phyloP scores from a whole-genome alignment of 805 yeast genomes.

The Sugiyamaella mastotermitis region DNA sequence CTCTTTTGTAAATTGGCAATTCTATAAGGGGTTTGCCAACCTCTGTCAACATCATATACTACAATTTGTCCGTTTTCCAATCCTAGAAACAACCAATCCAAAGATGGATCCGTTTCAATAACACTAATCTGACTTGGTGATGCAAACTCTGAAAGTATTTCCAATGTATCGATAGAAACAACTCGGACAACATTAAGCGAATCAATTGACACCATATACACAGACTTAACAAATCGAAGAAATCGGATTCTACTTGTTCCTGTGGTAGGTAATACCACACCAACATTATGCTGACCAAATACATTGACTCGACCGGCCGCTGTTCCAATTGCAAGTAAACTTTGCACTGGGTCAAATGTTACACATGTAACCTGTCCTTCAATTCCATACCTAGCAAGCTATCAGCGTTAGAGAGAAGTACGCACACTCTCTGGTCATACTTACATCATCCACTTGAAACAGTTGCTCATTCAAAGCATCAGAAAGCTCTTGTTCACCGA shows the following conservation, averaged over 20 bases:
- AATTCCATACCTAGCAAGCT: constrained; percentile 46
- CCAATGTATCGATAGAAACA: constrained; percentile 60
- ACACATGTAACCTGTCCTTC: constrained; percentile 58
- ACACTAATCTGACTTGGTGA: constrained; percentile 65
- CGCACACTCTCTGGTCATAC: constrained; percentile 10
- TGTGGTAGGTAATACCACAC: constrained; percentile 46
- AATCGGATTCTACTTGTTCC: constrained; percentile 36
- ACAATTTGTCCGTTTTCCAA: constrained; percentile 65
- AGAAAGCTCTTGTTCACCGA: constrained; percentile 28
- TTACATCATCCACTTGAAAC: constrained; percentile 27
- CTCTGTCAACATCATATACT: constrained; percentile 78
- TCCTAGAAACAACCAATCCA: constrained; percentile 85
- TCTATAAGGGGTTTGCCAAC: constrained; percentile 55
- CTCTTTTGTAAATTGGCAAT: constrained; percentile 66
- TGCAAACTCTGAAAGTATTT: constrained; percentile 51
- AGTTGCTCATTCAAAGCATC: constrained; percentile 25
- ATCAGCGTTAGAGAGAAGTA: constrained; percentile 1
- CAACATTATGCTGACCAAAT: constrained; percentile 78
- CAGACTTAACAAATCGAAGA: constrained; percentile 69
- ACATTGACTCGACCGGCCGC: constrained; percentile 64
- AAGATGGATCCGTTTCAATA: constrained; percentile 72
- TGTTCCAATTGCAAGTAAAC: constrained; percentile 77
- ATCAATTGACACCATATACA: constrained; percentile 72
- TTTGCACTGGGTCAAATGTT: constrained; percentile 85
- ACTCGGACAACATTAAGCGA: constrained; percentile 55